Evolutionary conservation across 2,329 filamentous ascomycete genomes (phyloP), one percentile per base, ranked within the genome.

Genomic region (Nectriaceae sp.): DNA sequence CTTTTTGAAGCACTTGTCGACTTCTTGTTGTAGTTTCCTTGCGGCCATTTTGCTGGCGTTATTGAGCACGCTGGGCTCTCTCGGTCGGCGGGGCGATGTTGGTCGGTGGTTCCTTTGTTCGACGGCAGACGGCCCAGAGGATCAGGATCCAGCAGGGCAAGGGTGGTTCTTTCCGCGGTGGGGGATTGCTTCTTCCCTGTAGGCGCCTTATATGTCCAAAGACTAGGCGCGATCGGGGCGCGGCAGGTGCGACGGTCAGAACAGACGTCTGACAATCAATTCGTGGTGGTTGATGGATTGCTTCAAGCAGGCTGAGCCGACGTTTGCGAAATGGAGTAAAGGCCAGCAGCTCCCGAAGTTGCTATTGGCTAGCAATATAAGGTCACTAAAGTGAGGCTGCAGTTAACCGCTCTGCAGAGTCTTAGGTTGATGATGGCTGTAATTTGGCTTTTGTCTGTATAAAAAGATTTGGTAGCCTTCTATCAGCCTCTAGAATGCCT

Each of bases 1-100:
- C 80, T 96, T 96, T 76, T 99, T 99, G 84, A 97, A 97, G 83
- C 90, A 96, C 78, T 97, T 96, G 69, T 99, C 94, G 65, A 97
- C 93, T 77, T 99, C 94, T 76, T 97, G 92, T 72, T 94, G 89
- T 64, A 96, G 83, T 80, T 99, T 99, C 71, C 94, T 85, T 70
- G 89, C 89, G 64, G 94, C 90, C 94, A 99, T 99, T 64, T 71
- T 80, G 74, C 49, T 47, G 39, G 51, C 52, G 46, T 38, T 45
- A 44, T 49, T 52, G 33, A 45, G 54, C 53, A 52, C 56, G 44
- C 44, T 37, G 42, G 56, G 54, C 44, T 55, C 48, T 44, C 24
- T n/a, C 18, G 45, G 44, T 38, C 41, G 21, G 41, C 35, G 19
- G 19, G 31, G 39, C 6, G 21, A 21, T 26, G 24, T 29, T 6